Evolutionary conservation across 306 rosid species (phyloP), one percentile per base, ranked within the genome.

Genomic region (Vachellia pachyceras): DNA sequence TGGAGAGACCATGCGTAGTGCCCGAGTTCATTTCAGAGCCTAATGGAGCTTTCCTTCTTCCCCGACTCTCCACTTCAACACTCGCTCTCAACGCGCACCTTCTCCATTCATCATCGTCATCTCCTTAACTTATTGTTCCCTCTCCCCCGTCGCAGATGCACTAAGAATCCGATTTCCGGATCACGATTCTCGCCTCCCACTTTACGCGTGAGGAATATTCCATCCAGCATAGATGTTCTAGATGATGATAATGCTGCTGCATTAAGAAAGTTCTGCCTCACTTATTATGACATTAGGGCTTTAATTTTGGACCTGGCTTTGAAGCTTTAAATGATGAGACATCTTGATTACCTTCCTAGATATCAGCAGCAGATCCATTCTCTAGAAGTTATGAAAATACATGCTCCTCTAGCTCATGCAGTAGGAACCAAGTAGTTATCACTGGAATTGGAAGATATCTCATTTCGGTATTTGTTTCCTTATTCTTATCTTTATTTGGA

Each of bases 341-440:
- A 93, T 77, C 84, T 95, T 18, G 81, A 84, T 57, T 87, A 87
- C 61, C 89, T 91, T 13, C 99, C 99, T 9, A 85, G 91, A 74
- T 91, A 91, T 83, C 89, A 87, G 79, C 99, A 91, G 85, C 99
- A 93, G 72, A 72, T 89, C 36, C 75, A 88, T 14, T 84, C 99
- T 84, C 85, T 95, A 41, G 88, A 90, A 76, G 96, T 92, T 37
- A 87, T 93, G 91, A 88, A 82, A 77, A 88, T 95, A 70, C 88
- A 93, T 75, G 97, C 97, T 1, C 99, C 99, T 18, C 81, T 95
- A 29, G 99, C 99, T 57, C 88, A 91, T 79, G 99, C 99, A 20
- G 82, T 93, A 47, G 97, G 97, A 79, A 87, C 92, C 13, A 89
- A 88, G 35, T 73, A 86, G 83, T 61, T 95, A 63, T 93, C 96